These are phyloP conservation scores for Tricholoma matsutake DNA, from an alignment of 768 basidiomycete species.

Conservation along the genomic window DNA sequence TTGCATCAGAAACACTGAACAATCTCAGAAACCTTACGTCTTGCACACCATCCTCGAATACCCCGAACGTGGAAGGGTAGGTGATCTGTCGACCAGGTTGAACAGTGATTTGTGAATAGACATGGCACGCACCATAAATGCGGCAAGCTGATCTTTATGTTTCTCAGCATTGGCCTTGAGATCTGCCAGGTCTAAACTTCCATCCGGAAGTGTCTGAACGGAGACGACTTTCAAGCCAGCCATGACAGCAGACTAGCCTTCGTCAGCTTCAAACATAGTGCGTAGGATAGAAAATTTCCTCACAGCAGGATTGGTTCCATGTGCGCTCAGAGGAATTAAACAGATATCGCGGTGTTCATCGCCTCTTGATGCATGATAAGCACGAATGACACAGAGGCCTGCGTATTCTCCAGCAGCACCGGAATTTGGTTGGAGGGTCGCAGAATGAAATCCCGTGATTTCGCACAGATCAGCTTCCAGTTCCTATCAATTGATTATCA, in stretches of 20 bases:
- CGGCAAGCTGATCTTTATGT: slow-evolving; percentile 88
- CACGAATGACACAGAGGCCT: slow-evolving; percentile 90
- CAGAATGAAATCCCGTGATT: slow-evolving; percentile 95
- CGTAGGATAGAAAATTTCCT: slow-evolving; percentile 25
- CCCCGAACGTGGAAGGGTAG: slow-evolving; percentile 96
- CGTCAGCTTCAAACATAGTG: slow-evolving; percentile 13
- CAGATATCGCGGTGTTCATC: slow-evolving; percentile 87
- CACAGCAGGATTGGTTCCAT: slow-evolving; percentile 97
- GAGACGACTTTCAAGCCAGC: slow-evolving; percentile 95
- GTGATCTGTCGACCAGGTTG: slow-evolving; percentile 62
- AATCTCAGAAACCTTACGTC: slow-evolving; percentile 40
- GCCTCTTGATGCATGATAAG: slow-evolving; percentile 88
- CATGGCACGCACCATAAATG: slow-evolving; percentile 75
- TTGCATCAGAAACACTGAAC: background rate
- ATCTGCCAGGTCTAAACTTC: slow-evolving; percentile 87
- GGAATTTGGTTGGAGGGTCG: slow-evolving; percentile 98
- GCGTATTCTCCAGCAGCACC: slow-evolving; percentile 98
- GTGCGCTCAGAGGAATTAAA: slow-evolving; percentile 92
- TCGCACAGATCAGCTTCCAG: slow-evolving; percentile 87
- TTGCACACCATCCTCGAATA: slow-evolving; percentile 90
- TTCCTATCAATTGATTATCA: slow-evolving; percentile 49
- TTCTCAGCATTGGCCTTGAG: slow-evolving; percentile 83
- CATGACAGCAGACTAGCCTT: slow-evolving; percentile 87
- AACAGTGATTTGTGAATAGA: background rate
- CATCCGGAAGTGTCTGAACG: slow-evolving; percentile 86